These are phyloP conservation scores for Aspergillus sp. DNA, from an alignment of 2,329 filamentous ascomycete species.

Conservation along the genomic window DNA sequence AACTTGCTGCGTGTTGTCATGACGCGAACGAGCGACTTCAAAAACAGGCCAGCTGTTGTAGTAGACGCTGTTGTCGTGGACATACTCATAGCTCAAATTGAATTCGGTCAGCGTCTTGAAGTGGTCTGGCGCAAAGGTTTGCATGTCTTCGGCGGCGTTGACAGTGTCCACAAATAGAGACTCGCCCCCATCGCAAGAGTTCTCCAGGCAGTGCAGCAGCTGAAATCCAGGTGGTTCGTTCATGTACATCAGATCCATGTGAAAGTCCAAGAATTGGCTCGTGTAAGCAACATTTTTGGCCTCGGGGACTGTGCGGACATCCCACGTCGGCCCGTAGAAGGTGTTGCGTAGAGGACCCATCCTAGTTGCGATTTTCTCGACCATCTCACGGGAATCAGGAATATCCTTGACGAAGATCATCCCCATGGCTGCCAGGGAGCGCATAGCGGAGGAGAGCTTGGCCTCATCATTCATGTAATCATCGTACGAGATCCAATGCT, in stretches of 20 bases:
- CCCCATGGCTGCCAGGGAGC: constrained; percentile 61
- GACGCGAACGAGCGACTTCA: constrained; percentile 19
- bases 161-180: constrained; percentile 81
- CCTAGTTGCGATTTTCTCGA: constrained; percentile 63
- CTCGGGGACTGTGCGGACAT: constrained; percentile 74
- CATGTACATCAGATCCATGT: constrained; percentile 92
- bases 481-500: constrained; percentile 59
- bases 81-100: constrained; percentile 62
- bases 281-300: constrained; percentile 95
- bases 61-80: constrained; percentile 62
- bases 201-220: constrained; percentile 82
- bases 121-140: background rate
- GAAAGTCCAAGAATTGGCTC: constrained; percentile 72
- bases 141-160: constrained; percentile 46
- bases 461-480: constrained; percentile 63
- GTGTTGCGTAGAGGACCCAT: constrained; percentile 79
- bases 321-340: constrained; percentile 88
- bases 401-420: constrained; percentile 73
- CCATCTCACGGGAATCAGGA: constrained; percentile 61
- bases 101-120: constrained; percentile 38
- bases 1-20: constrained; percentile 21
- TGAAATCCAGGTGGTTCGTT: constrained; percentile 74
- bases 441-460: constrained; percentile 58
- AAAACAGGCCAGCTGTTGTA: constrained; percentile 55
- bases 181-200: constrained; percentile 72